Evolutionary conservation across 257 asterid species (phyloP).

Genomic region (Nemophila menziesii): DNA sequence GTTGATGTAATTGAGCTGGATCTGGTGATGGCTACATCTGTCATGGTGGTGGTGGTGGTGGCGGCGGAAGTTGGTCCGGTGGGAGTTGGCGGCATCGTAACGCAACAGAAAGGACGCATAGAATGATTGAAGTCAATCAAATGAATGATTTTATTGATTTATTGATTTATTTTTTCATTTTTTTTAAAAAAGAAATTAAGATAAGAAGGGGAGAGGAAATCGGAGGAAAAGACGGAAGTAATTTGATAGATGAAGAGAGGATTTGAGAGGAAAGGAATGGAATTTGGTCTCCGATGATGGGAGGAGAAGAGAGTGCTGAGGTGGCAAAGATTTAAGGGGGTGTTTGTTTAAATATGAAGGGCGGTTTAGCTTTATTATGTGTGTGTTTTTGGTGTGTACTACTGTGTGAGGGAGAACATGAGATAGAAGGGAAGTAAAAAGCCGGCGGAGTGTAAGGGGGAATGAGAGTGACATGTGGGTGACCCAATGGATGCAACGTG

Average conservation of each 20-base stretch:
- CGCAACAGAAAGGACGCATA: slow-evolving; percentile 57
- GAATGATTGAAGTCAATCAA: background rate
- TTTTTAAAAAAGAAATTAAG: background rate
- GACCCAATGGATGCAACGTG: background rate
- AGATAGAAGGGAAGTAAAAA: background rate
- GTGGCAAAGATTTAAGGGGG: background rate
- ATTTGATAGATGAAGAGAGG: too few relatives aligned
- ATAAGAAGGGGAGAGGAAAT: slow-evolving; percentile 2
- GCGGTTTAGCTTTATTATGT: background rate
- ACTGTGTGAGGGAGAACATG: slow-evolving; percentile 7
- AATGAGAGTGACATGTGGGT: slow-evolving; percentile 9
- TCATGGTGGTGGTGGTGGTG: slow-evolving; percentile 10
- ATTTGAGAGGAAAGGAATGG: background rate
- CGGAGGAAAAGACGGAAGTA: background rate
- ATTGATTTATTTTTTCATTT: background rate
- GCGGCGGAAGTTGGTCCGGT: slow-evolving; percentile 18
- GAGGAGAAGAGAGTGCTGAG: background rate
- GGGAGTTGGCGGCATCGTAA: slow-evolving; percentile 21
- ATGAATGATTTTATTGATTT: background rate
- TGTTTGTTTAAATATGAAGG: slow-evolving; percentile 8
- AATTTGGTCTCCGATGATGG: background rate
- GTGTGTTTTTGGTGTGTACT: too few relatives aligned
- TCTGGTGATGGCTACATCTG: background rate
- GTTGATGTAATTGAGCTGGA: background rate
- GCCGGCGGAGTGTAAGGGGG: background rate